A percentile compares a stretch with the other conserved stretches of the same genome.
These are phyloP conservation scores for Aspergillus nidulans DNA, from an alignment of 495 filamentous ascomycete genomes.

Conservation along the genomic window DNA sequence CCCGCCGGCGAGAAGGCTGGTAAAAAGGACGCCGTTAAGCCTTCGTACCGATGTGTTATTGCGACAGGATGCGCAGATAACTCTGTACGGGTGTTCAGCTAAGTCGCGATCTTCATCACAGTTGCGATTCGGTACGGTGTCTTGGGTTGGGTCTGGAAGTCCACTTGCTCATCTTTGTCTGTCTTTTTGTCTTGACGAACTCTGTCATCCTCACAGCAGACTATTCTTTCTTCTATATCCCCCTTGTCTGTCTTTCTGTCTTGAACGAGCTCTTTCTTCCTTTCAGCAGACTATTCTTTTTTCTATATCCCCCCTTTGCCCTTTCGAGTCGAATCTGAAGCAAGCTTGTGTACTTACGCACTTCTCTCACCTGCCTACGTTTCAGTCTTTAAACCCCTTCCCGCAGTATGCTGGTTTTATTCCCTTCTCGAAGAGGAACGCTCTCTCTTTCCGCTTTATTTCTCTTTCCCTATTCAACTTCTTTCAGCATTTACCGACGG, in stretches of 20 bases:
- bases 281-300: too few species aligned
- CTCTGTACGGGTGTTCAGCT: constrained; percentile 11
- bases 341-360: background rate
- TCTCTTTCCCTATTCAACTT: background rate
- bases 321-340: background rate
- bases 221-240: background rate
- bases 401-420: background rate
- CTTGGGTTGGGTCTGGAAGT: background rate
- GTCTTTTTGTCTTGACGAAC: background rate
- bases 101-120: background rate
- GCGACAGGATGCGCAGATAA: constrained; percentile 51
- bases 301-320: background rate
- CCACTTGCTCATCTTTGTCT: background rate
- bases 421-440: background rate
- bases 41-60: constrained; percentile 56
- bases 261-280: too few species aligned
- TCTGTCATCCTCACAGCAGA: background rate
- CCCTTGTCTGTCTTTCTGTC: background rate
- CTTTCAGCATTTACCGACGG: background rate
- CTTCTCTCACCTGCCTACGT: background rate
- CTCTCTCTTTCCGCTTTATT: background rate
- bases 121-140: background rate
- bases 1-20: background rate
- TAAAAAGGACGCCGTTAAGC: constrained; percentile 19
- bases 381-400: background rate